Evolutionary conservation across 1,284 basidiomycete species (phyloP).

Genomic region (Rhodotorula sp.): DNA sequence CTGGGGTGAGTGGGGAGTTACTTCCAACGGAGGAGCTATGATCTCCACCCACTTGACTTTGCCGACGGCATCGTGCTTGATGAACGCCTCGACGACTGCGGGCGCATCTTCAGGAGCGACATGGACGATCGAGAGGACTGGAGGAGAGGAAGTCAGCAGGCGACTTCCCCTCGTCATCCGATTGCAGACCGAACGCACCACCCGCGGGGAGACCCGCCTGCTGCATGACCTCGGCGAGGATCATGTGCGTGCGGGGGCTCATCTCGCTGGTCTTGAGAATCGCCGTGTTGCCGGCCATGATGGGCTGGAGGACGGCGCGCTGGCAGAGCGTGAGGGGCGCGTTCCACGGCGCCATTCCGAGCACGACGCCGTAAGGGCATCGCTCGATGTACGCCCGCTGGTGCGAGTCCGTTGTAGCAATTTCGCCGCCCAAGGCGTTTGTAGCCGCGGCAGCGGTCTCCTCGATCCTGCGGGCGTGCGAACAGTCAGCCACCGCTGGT

Average conservation of each 20-base stretch:
- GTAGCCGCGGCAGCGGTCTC: slow-evolving; percentile 40
- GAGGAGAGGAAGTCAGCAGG: too few species aligned
- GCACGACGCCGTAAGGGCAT: slow-evolving; percentile 44
- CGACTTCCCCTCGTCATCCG: too few species aligned
- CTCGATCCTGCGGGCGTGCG: slow-evolving; percentile 33
- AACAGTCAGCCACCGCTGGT: neutral
- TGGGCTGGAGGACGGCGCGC: slow-evolving; percentile 47
- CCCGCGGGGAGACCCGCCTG: slow-evolving; percentile 63
- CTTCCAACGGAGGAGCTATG: too few species aligned
- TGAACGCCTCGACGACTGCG: slow-evolving; percentile 55
- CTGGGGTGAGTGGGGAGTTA: neutral
- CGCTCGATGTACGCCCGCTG: slow-evolving; percentile 41
- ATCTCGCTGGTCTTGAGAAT: slow-evolving; percentile 48
- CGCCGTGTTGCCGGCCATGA: slow-evolving; percentile 48
- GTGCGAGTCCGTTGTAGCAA: slow-evolving; percentile 31
- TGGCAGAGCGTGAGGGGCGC: slow-evolving; percentile 44
- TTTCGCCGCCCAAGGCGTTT: slow-evolving; percentile 40
- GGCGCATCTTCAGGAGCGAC: slow-evolving; percentile 57
- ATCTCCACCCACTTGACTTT: slow-evolving; percentile 48
- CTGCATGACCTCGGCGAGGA: slow-evolving; percentile 47
- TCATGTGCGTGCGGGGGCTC: slow-evolving; percentile 43
- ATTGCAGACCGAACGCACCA: neutral
- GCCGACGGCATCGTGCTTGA: slow-evolving; percentile 58
- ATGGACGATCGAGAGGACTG: slow-evolving; percentile 61
- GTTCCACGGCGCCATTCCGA: slow-evolving; percentile 41